Evolutionary conservation across 1,284 basidiomycete genomes (phyloP).

Genomic region (Melampsora larici-populina): DNA sequence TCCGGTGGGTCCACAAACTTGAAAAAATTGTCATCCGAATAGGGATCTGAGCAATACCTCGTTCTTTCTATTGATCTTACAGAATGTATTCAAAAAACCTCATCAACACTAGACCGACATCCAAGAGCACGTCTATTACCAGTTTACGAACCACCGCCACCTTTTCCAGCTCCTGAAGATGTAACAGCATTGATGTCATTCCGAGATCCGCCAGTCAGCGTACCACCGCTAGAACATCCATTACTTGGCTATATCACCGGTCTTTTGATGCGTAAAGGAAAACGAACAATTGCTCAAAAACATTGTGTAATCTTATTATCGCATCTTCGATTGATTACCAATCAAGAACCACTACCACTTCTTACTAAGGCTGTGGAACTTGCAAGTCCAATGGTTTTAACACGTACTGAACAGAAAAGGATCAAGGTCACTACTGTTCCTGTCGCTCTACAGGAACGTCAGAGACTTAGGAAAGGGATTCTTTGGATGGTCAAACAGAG

Average conservation of each 20-base stretch:
- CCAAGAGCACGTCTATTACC: conserved; percentile 32
- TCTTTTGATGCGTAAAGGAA: conserved; percentile 33
- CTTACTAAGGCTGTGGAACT: conserved; percentile 32
- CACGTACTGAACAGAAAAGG: conserved; percentile 24
- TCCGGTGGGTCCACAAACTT: not conserved
- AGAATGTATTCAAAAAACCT: not conserved
- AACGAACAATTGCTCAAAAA: conserved; percentile 39
- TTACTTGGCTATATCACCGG: conserved; percentile 32
- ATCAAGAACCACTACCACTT: conserved; percentile 35
- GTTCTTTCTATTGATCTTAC: not conserved
- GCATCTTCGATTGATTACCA: conserved; percentile 29
- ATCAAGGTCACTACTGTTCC: conserved; percentile 41
- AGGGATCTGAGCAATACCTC: not conserved
- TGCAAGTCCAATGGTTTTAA: conserved; percentile 25
- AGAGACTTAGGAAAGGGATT: conserved; percentile 25
- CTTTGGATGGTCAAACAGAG: conserved; percentile 37
- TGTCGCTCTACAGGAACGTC: conserved; percentile 32
- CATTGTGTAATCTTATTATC: conserved; percentile 19
- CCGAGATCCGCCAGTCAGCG: conserved; percentile 30
- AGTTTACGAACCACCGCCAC: conserved; percentile 35
- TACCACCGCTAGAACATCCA: conserved; percentile 39
- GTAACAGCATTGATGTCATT: conserved; percentile 9
- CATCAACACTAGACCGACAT: conserved; percentile 29
- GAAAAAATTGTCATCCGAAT: not conserved
- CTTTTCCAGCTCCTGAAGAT: conserved; percentile 26